Evolutionary conservation across 202 grass and related monocot species (phyloP).

Genomic region (Hordeum pubiflorum): DNA sequence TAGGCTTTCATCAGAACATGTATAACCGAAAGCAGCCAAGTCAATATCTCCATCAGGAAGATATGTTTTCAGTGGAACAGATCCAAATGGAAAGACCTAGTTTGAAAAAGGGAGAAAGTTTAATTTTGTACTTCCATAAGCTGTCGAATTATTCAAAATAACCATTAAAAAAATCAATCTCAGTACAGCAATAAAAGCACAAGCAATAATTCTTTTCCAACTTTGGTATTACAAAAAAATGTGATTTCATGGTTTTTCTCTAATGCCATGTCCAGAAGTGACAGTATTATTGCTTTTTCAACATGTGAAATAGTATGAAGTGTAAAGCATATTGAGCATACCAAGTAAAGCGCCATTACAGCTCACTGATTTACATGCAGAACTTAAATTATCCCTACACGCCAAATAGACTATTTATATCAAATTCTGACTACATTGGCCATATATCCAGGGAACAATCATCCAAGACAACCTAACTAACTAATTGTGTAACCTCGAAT

Average conservation of each 20-base stretch:
- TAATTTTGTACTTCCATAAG: neutral
- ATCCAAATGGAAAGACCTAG: conserved; percentile 78
- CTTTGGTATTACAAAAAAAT: neutral
- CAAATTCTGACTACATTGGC: neutral
- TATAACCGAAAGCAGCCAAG: conserved; percentile 40
- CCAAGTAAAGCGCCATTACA: neutral
- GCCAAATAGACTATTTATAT: neutral
- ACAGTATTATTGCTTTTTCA: neutral
- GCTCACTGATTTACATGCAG: neutral
- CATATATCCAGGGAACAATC: neutral
- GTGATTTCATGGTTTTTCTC: neutral
- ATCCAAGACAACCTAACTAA: neutral
- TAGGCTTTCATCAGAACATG: conserved; percentile 51
- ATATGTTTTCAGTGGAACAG: conserved; percentile 84
- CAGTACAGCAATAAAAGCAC: neutral
- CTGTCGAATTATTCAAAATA: neutral
- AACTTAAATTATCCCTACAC: neutral
- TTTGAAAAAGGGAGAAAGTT: neutral
- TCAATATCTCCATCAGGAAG: conserved; percentile 97
- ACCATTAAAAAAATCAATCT: neutral
- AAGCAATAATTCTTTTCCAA: neutral
- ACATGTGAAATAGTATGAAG: neutral
- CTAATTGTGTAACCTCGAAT: neutral
- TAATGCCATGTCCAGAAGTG: conserved; percentile 5
- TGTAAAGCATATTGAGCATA: neutral